Conservation (phyloP, 2,329 filamentous ascomycete genomes). For the Cladosporium oxysporum region DNA sequence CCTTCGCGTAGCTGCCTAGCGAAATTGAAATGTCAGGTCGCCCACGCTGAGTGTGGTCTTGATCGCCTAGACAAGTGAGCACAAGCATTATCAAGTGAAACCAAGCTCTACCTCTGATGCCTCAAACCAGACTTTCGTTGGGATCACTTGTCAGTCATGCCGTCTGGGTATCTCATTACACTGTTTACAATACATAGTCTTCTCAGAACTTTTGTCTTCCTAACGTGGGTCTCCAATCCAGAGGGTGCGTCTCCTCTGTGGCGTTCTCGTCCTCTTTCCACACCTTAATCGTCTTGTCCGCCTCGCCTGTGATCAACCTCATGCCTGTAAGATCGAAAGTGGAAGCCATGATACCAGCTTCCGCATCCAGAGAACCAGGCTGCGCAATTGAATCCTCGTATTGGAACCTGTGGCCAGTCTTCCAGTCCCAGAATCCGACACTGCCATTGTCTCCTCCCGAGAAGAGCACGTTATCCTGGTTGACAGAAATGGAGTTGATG, state of each 20-base stretch:
- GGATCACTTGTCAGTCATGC: too few relatives aligned
- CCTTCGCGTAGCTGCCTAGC: too few relatives aligned
- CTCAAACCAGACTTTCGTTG: too few relatives aligned
- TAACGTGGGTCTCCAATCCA: conserved; percentile 87
- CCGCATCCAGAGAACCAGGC: conserved; percentile 89
- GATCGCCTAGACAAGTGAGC: too few relatives aligned
- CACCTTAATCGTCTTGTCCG: conserved; percentile 94
- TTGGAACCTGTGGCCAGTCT: conserved; percentile 90
- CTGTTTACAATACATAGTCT: conserved; percentile 1
- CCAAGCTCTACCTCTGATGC: too few relatives aligned
- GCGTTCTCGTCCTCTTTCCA: conserved; percentile 94
- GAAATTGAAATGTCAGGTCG: too few relatives aligned
- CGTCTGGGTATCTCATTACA: conserved; percentile 14
- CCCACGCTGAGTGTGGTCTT: too few relatives aligned
- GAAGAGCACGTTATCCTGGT: conserved; percentile 93
- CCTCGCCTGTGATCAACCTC: conserved; percentile 88
- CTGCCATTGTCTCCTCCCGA: conserved; percentile 94
- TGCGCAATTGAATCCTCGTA: conserved; percentile 87
- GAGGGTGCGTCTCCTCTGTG: conserved; percentile 84
- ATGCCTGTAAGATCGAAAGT: conserved; percentile 89
- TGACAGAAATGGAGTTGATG: conserved; percentile 90
- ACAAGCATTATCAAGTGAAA: too few relatives aligned
- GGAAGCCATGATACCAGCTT: conserved; percentile 91
- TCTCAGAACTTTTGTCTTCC: conserved; percentile 67
- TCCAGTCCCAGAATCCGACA: conserved; percentile 99